Base-by-base conservation (phyloP, 1,284 basidiomycete genomes). In the Inonotus hispidus region DNA sequence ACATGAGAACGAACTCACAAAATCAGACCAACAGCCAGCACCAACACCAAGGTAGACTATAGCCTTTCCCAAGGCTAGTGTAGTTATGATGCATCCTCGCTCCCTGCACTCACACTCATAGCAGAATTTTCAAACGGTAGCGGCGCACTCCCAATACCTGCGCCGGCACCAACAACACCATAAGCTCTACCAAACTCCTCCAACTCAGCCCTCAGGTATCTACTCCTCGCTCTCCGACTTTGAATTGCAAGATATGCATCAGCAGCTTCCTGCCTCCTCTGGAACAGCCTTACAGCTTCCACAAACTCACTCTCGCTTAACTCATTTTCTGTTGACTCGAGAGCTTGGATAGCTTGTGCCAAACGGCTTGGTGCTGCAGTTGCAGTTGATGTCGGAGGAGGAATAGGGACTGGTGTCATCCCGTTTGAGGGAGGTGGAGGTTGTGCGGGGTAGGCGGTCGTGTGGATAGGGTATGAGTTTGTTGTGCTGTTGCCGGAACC, bases 191-290 rank as follows among this genome's bases (percentile, higher is more conserved):
- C 47, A 35, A 60, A 62, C 32, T 54, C 61, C 7, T 53, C 50
- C 7, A 62, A 21, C 38, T 62, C 61, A 23, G 55, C 56, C 8
- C 39, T 39, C 27, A 62, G 37, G 29, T 62, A 62, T 38, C 53
- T 25, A 11, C 35, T 19, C 27, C 61, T 29, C 27, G 56, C 49
- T 3, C 56, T 32, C 32, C 32, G 21, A 35, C 43, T 58, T 7
- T 62, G 56, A 10, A 62, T 62, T 11, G 61, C 56, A 32, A 62
- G 50, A 23, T 62, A 62, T 16, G 61, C 61, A 19, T 62, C 61
- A 7, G 49, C 25, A 16, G 52, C 47, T 3, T 58, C 56, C 8
- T 25, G 23, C 7, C 61, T 47, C 11, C 56, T 45, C 46, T 54
- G 61, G 35, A 62, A 58, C 35, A 62, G 45, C 53, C 53, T 56